Base-by-base conservation (phyloP, 1,139 yeast genomes). In the Meyerozyma carpophila region DNA sequence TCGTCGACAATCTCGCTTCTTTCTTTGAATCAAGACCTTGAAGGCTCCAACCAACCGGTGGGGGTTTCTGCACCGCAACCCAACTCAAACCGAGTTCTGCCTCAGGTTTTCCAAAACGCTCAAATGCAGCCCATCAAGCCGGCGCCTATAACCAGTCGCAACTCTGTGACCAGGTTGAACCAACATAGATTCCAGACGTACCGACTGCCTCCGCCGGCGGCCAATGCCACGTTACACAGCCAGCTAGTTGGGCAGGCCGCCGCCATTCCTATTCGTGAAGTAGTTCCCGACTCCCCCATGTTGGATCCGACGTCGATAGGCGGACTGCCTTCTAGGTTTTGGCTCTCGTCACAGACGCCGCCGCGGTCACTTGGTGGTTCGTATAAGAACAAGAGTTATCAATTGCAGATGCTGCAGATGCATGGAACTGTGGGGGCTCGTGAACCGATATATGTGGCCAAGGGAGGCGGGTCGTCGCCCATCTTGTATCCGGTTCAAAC, bases 301-400 rank as follows among this genome's bases (percentile, higher is more conserved):
- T 59, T 78, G 45, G 73, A 67, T 44, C 82, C 84, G 2, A 68
- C 75, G 0, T 77, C 82, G 3, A 43, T 78, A 16, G 76, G 77
- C 3, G 80, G 79, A 1, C 76, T 81, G 3, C 84, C 84, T 1
- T 76, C 82, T 5, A 58, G 78, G 41, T 76, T 78, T 50, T 74
- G 79, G 73, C 59, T 79, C 37, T 66, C 73, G 16, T 70, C 75
- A 20, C 76, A 74, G 44, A 75, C 82, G 0, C 82, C 82, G 1
- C 82, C 83, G 7, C 49, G 63, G 32, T 59, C 68, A 2, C 43
- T 61, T 25, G 54, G 55, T n/a, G 53, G 51, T 40, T 60, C 68
- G 5, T 53, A 44, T 50, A 48, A 32, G 53, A 46, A 27, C 48
- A 43, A 18, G 21, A 37, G 25, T 32, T 25, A n/a, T 38, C 29